phyloP scores from a whole-genome alignment of 148 eudicot species.

The Vaccinium macrocarpon region DNA sequence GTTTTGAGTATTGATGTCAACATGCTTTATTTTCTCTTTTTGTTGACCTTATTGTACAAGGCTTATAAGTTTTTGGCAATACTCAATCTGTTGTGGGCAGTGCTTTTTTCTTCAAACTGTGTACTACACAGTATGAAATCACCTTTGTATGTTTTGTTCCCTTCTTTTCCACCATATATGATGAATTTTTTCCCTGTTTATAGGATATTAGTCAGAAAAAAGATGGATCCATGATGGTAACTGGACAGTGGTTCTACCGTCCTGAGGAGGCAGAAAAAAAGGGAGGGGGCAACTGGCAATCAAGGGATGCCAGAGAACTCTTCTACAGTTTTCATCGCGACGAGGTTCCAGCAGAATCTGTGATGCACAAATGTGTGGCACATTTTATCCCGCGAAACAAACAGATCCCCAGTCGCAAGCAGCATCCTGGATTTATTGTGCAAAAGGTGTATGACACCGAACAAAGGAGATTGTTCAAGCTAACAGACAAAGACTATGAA shows the following conservation, averaged over 20 bases:
- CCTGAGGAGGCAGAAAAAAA: slow-evolving; percentile 93
- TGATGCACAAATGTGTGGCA: slow-evolving; percentile 95
- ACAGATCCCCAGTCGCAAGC: slow-evolving; percentile 79
- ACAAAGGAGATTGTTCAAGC: slow-evolving; percentile 65
- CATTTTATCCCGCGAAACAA: slow-evolving; percentile 85
- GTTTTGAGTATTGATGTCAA: background rate
- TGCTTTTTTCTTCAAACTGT: background rate
- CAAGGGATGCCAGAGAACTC: slow-evolving; percentile 80
- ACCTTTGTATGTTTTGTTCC: background rate
- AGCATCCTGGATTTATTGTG: slow-evolving; percentile 84
- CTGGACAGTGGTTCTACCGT: slow-evolving; percentile 97
- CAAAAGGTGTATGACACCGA: slow-evolving; percentile 91
- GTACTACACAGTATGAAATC: background rate
- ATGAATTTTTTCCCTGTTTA: background rate
- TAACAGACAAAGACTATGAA: slow-evolving; percentile 94
- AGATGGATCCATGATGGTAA: slow-evolving; percentile 67
- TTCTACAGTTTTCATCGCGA: slow-evolving; percentile 96
- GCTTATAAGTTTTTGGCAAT: background rate
- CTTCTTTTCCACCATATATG: background rate
- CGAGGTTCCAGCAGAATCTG: slow-evolving; percentile 95
- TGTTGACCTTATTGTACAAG: background rate
- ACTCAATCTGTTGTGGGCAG: background rate
- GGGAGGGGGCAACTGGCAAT: slow-evolving; percentile 87
- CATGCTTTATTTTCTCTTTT: background rate
- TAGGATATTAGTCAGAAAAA: slow-evolving; percentile 71